Percentiles rank a stretch among this genome's conserved stretches.
These are phyloP conservation scores for Fusarium sp. DNA, from an alignment of 2,329 filamentous ascomycete genomes.

Conservation along the genomic window DNA sequence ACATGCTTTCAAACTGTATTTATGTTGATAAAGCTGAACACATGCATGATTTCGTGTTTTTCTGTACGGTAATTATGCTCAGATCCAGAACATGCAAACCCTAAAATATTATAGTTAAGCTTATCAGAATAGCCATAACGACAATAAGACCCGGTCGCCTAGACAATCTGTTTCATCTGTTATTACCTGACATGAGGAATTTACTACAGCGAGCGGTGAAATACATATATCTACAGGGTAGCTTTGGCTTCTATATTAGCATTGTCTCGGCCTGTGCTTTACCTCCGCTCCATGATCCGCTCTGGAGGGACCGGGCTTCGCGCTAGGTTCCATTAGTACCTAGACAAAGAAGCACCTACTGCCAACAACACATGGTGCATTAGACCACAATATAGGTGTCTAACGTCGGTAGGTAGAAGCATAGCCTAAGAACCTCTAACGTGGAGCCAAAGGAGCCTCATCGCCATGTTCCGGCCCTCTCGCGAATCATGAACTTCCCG, in stretches of 20 bases:
- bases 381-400: background rate
- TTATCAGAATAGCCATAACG: background rate
- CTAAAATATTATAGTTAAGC: background rate
- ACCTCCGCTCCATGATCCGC: conserved; percentile 9
- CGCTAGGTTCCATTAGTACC: background rate
- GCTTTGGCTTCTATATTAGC: background rate
- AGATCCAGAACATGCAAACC: background rate
- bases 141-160: background rate
- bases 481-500: background rate
- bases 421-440: background rate
- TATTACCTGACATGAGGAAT: background rate
- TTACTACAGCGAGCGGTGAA: background rate
- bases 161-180: background rate
- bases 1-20: no score
- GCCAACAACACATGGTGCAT: background rate
- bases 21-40: no score
- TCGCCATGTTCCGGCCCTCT: background rate
- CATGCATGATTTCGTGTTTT: no score
- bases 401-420: background rate
- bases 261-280: background rate
- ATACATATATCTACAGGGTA: conserved; percentile 11
- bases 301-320: background rate
- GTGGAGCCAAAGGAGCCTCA: background rate
- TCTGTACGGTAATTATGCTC: background rate
- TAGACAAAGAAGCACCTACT: background rate